Evolutionary conservation across 345 rosid genomes (phyloP).

Genomic region (Raphanus sativus): DNA sequence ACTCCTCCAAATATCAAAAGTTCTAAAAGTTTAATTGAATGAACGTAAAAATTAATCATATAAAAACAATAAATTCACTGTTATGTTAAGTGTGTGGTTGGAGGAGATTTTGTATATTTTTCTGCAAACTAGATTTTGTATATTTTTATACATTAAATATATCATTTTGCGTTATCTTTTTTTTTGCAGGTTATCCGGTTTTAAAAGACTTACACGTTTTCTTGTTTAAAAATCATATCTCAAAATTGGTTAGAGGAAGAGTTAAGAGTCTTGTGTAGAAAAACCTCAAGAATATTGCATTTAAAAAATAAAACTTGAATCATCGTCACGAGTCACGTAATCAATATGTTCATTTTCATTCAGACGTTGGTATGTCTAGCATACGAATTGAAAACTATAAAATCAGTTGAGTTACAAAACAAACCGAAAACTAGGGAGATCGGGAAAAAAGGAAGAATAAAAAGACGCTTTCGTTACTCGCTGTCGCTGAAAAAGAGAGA

Average conservation of each 20-base stretch:
- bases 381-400: not conserved
- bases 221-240: not conserved
- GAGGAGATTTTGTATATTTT: not conserved
- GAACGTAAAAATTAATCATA: not conserved
- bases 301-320: slow-evolving; percentile 6
- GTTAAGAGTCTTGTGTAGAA: not conserved
- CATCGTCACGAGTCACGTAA: slow-evolving; percentile 3
- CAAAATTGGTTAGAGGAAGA: not conserved
- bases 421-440: slow-evolving; percentile 29
- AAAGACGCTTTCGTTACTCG: slow-evolving; percentile 6
- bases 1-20: not conserved
- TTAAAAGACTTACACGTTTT: not conserved
- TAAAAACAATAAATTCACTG: not conserved
- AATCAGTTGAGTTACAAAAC: slow-evolving; percentile 10
- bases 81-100: not conserved
- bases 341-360: slow-evolving; percentile 37
- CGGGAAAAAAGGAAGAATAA: not conserved
- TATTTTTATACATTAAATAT: no score
- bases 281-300: slow-evolving; percentile 3
- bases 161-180: not conserved
- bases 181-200: not conserved
- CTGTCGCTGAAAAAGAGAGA: slow-evolving; percentile 35
- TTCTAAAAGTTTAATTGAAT: not conserved
- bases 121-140: no score
- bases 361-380: slow-evolving; percentile 12